These are phyloP conservation scores for Sechiopsis laciniata DNA, from an alignment of 306 rosid species.

Conservation along the genomic window DNA sequence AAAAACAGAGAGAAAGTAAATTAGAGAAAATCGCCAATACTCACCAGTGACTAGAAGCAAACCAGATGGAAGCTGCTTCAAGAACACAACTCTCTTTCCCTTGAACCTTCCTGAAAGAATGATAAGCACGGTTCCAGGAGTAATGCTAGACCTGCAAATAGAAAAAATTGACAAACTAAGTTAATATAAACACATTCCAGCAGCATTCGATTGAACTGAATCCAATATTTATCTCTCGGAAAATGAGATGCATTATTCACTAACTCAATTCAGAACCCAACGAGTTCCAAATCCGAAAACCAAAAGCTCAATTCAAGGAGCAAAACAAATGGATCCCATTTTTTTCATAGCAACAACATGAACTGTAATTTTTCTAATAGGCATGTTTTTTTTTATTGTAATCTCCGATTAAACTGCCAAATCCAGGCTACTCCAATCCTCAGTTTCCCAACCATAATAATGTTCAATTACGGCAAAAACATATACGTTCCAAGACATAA, in stretches of 20 bases:
- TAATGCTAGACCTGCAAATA: slow-evolving; percentile 47
- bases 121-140: slow-evolving; percentile 59
- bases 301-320: too few species aligned
- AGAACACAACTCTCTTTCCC: slow-evolving; percentile 67
- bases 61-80: slow-evolving; percentile 75
- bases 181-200: background rate
- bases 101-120: slow-evolving; percentile 66
- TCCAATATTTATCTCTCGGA: background rate
- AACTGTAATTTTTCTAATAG: too few species aligned
- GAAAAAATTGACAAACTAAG: background rate
- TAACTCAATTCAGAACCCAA: background rate
- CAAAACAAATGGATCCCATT: too few species aligned
- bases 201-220: background rate
- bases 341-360: too few species aligned
- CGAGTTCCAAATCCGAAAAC: background rate
- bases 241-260: background rate
- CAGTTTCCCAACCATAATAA: background rate
- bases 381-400: too few species aligned
- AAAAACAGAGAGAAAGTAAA: background rate
- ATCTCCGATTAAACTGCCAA: too few species aligned
- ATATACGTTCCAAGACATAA: background rate
- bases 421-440: too few species aligned
- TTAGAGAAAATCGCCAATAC: background rate
- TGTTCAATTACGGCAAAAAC: background rate
- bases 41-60: slow-evolving; percentile 65